These are phyloP conservation scores for Pestalotiopsis sp. DNA, from an alignment of 2,329 filamentous ascomycete genomes.

Conservation along the genomic window DNA sequence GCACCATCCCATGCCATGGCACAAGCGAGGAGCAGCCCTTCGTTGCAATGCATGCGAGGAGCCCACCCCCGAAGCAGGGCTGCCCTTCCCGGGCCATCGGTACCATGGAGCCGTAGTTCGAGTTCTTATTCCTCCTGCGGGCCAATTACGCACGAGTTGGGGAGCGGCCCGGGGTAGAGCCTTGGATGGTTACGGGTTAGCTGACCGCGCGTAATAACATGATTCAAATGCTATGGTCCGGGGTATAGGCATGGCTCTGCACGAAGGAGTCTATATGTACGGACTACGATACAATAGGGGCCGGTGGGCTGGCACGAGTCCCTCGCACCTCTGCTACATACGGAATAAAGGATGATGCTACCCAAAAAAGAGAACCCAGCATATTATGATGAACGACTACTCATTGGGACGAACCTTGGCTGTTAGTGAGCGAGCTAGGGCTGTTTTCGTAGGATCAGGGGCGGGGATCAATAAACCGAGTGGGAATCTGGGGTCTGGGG, in stretches of 20 bases:
- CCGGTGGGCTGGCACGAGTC: no score
- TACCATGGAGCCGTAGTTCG: neutral
- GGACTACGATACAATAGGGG: no score
- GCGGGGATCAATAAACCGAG: constrained; percentile 15
- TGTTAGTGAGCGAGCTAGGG: neutral
- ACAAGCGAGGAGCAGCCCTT: neutral
- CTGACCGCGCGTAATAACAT: neutral
- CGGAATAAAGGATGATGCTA: no score
- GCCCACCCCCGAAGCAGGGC: neutral
- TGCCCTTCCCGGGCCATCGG: constrained; percentile 3
- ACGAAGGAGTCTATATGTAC: no score
- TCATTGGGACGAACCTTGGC: neutral
- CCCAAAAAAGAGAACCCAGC: no score
- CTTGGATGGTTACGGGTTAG: neutral
- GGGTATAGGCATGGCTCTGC: neutral
- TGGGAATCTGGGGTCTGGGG: constrained; percentile 18
- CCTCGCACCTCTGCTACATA: no score
- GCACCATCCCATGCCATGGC: neutral
- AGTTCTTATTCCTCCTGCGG: neutral
- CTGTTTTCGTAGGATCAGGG: neutral
- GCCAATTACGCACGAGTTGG: constrained; percentile 6
- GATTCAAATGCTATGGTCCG: neutral
- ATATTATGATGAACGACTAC: no score
- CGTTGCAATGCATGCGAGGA: constrained; percentile 5
- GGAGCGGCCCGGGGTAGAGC: neutral